Percentiles rank a stretch among this genome's conserved stretches.
phyloP scores from a whole-genome alignment of 345 rosid species.

The Bruguiera parviflora region DNA sequence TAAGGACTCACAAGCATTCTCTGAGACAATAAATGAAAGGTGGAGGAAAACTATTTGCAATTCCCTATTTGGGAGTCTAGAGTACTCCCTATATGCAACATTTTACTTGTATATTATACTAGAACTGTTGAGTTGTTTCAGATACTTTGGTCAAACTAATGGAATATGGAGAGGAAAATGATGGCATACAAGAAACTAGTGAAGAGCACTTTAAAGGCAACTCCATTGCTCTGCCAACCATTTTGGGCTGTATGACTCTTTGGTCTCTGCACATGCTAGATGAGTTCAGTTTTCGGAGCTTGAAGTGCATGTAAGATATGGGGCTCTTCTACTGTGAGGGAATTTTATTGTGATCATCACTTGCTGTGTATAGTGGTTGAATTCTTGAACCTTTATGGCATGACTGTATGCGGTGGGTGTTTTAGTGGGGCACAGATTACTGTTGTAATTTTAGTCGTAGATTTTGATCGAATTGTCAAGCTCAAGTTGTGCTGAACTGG shows the following conservation, averaged over 20 bases:
- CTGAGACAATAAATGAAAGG: too few relatives aligned
- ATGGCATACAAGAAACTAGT: slow-evolving; percentile 40
- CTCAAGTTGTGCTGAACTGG: too few relatives aligned
- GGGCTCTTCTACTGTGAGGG: neutral
- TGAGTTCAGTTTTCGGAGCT: too few relatives aligned
- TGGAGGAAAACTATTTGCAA: too few relatives aligned
- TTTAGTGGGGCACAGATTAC: neutral
- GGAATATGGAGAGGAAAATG: slow-evolving; percentile 78
- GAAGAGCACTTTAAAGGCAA: slow-evolving; percentile 26
- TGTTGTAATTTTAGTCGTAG: slow-evolving; percentile 2
- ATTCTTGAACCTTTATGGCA: neutral
- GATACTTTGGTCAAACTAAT: slow-evolving; percentile 76
- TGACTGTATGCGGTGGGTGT: neutral
- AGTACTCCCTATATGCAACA: neutral
- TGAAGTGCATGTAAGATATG: too few relatives aligned
- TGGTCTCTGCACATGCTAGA: too few relatives aligned
- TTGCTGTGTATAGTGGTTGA: neutral
- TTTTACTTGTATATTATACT: neutral
- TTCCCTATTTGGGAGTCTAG: neutral
- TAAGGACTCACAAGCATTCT: too few relatives aligned
- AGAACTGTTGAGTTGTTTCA: slow-evolving; percentile 27
- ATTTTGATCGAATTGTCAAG: neutral
- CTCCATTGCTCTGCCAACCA: slow-evolving; percentile 29
- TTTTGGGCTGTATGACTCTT: slow-evolving; percentile 53
- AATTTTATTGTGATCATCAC: neutral